A percentile compares a stretch with the other conserved stretches of the same genome.
phyloP scores from a whole-genome alignment of 257 asterid genomes.

The Jacaranda copaia region DNA sequence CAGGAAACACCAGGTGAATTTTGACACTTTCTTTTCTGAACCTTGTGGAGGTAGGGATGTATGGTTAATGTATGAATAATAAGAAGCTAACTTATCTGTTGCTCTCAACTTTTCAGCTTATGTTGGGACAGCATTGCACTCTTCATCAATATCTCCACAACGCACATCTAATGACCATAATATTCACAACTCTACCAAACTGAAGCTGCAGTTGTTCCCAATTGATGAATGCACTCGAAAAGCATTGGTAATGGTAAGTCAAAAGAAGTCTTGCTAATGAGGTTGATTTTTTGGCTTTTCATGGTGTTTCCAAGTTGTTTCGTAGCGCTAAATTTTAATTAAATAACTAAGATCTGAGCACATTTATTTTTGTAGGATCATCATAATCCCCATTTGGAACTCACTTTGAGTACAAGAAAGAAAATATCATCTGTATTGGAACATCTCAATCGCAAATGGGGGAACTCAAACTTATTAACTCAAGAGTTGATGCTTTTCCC shows the following conservation, averaged over 20 bases:
- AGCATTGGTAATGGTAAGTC: slow-evolving; percentile 84
- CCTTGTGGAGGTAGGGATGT: not conserved
- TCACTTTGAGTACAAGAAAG: slow-evolving; percentile 85
- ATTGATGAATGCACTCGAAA: slow-evolving; percentile 84
- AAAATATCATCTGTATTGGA: slow-evolving; percentile 90
- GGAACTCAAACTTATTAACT: slow-evolving; percentile 56
- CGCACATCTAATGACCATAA: slow-evolving; percentile 48
- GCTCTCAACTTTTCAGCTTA: slow-evolving; percentile 42
- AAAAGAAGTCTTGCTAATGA: slow-evolving; percentile 3
- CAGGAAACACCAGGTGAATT: slow-evolving; percentile 67
- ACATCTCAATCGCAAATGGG: slow-evolving; percentile 96
- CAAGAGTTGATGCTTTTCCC: slow-evolving; percentile 87
- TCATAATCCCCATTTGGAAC: slow-evolving; percentile 91
- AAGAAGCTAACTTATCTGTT: slow-evolving; percentile 31
- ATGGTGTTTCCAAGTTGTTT: slow-evolving; percentile 20
- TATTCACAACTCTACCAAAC: slow-evolving; percentile 64
- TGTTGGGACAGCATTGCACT: slow-evolving; percentile 52
- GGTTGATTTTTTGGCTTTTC: not conserved
- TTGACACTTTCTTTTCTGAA: not conserved
- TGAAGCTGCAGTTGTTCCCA: slow-evolving; percentile 96
- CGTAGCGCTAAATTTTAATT: not conserved
- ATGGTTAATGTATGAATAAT: slow-evolving; percentile 26
- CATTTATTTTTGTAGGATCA: slow-evolving; percentile 61
- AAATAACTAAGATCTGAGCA: not conserved
- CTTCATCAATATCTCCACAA: slow-evolving; percentile 45